Evolutionary conservation across 495 filamentous ascomycete genomes (phyloP), one percentile per base, ranked within the genome.

Genomic region (Aspergillus indologenus): DNA sequence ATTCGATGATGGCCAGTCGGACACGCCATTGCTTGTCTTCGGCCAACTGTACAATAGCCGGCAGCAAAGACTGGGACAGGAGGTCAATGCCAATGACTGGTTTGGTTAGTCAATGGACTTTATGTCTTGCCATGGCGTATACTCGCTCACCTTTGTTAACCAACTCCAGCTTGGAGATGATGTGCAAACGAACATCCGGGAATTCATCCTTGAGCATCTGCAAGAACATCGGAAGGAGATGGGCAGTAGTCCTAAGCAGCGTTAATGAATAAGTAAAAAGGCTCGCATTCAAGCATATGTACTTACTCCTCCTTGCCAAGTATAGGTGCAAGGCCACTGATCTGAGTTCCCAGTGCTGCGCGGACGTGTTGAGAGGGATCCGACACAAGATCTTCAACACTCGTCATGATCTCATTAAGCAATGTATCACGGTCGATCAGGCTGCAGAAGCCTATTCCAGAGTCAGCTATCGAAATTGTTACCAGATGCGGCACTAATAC

Each of bases 1-100:
- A 97, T 82, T 98, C 92, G 69, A 98, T 98, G 67, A 98, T 98
- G 49, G 94, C 94, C 53, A 98, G 81, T 53, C 94, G 89, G 59
- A 98, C 94, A 67, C 94, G 90, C 94, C 94, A 98, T 80, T 98
- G 93, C 82, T 98, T 98, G 74, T 98, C 94, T 74, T 98, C 94
- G 56, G 94, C 94, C 60, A 98, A 82, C 67, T 97, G 91, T 44
- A 97, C 91, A 66, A 98, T 98, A n/a, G 94, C 94, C 5, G 94
- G 94, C 34, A 98, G 88, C 42, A 98, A 88, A 26, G 92, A 96
- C 70, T 97, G 91, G 34, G 95, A 96, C 49, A 98, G 87, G 24
- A 94, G 84, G 44, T 98, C 95, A 68, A 98, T 98, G 59, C 94
- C 94, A 68, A 98, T 98, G 49, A 97, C 92, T 94, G 56, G 44